Conservation (phyloP, 2,329 filamentous ascomycete genomes). For the Zopfia rhizophila region DNA sequence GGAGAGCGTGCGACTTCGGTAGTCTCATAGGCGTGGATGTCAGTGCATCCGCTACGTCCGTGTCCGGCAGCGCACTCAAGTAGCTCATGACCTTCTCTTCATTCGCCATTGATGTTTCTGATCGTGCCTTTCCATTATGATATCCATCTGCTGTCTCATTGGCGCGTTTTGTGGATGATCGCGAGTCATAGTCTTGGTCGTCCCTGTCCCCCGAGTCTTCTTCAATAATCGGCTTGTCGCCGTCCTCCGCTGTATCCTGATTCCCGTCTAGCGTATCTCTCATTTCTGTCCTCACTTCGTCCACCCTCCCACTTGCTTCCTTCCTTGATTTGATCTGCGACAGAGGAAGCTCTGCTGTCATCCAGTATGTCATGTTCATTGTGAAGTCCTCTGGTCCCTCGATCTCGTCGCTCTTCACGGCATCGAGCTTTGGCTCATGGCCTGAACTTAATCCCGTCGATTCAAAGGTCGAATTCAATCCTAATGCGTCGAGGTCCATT, state of each 20-base stretch:
- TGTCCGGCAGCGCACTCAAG: slow-evolving; percentile 49
- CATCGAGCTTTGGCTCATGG: slow-evolving; percentile 45
- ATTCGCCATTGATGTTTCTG: slow-evolving; percentile 48
- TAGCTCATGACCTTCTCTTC: slow-evolving; percentile 52
- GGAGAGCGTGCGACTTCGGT: slow-evolving; percentile 37
- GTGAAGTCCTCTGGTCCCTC: slow-evolving; percentile 56
- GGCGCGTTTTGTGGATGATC: slow-evolving; percentile 36
- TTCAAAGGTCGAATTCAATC: slow-evolving; percentile 48
- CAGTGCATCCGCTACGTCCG: slow-evolving; percentile 37
- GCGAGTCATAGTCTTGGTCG: slow-evolving; percentile 16
- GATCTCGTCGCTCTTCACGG: slow-evolving; percentile 52
- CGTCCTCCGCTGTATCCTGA: slow-evolving; percentile 31
- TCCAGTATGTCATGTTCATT: slow-evolving; percentile 56
- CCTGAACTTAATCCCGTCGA: slow-evolving; percentile 42
- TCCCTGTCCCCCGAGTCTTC: slow-evolving; percentile 20
- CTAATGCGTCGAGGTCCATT: slow-evolving; percentile 51
- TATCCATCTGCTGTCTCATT: slow-evolving; percentile 35
- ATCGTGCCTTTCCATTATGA: slow-evolving; percentile 31
- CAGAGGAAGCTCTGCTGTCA: slow-evolving; percentile 47
- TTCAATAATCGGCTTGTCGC: slow-evolving; percentile 30
- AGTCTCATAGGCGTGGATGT: slow-evolving; percentile 38
- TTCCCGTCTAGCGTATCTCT: slow-evolving; percentile 19
- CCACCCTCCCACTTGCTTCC: slow-evolving; percentile 32
- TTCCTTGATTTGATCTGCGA: slow-evolving; percentile 43
- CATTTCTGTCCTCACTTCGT: slow-evolving; percentile 31